Evolutionary conservation across 306 rosid species (phyloP), one percentile per base, ranked within the genome.

Genomic region (Dicorynia guianensis): DNA sequence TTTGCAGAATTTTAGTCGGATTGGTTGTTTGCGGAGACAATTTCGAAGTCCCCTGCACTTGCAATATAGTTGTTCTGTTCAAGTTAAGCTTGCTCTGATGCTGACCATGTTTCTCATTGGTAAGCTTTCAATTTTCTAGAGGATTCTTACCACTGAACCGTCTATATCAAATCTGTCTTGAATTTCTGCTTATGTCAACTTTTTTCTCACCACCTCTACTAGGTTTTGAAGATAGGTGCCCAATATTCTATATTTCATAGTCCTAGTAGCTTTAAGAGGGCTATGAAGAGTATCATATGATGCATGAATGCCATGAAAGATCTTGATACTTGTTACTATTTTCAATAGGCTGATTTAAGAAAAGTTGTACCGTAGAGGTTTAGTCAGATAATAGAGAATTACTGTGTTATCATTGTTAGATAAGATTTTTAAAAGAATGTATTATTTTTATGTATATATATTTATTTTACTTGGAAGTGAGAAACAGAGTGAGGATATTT

Each of bases 21-120:
- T 77, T 57, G 74, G 84, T 67, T 85, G 77, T 19, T 82, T 80
- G 48, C 88, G 75, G 60, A 89, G 88, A 74, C 96, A 87, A 67
- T 69, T 71, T 63, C 93, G 78, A 61, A 73, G 83, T 76, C 87
- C 93, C 30, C 60, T 74, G 20, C 86, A 79, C 14, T 50, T 83
- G 79, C 90, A 85, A 54, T 55, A 79, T 62, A 82, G 94, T 63
- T 80, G 90, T 82, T 83, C 97, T 75, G 74, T 88, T 76, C 89
- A 85, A 90, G 85, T 84, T 67, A 91, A 86, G 46, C 94, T 94
- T 36, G 91, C 85, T 82, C 84, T 94, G 56, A 84, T 91, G 94
- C 80, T 94, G 78, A 84, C 93, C 67, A 74, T 94, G 57, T 91
- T 94, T 80, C 76, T 94, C 46, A 76, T 91, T 56, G 96, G 98